These are phyloP conservation scores for Zasmidium cellare DNA, from an alignment of 2,329 filamentous ascomycete species.

Conservation along the genomic window DNA sequence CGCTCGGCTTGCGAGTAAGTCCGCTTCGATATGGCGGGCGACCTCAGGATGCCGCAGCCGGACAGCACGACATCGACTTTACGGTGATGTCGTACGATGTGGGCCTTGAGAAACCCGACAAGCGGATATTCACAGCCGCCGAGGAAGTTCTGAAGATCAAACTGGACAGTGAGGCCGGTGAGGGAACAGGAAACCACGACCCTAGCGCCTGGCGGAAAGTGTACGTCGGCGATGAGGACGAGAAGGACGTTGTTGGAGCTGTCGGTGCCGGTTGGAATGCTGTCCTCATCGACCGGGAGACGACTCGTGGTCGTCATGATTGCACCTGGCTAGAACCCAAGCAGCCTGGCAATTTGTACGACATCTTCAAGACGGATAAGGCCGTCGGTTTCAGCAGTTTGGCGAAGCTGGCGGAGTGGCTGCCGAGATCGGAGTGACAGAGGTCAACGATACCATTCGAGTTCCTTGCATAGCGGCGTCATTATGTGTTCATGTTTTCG, in stretches of 20 bases:
- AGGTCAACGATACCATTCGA: background rate
- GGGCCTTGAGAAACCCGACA: slow-evolving; percentile 60
- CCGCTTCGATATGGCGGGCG: slow-evolving; percentile 40
- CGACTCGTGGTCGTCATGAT: slow-evolving; percentile 10
- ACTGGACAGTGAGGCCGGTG: slow-evolving; percentile 30
- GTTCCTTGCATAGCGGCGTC: background rate
- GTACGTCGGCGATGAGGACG: slow-evolving; percentile 57
- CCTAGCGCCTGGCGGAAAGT: slow-evolving; percentile 39
- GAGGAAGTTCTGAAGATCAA: slow-evolving; percentile 43
- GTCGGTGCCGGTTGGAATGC: slow-evolving; percentile 49
- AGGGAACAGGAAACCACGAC: slow-evolving; percentile 17
- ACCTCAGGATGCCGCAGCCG: slow-evolving; percentile 13
- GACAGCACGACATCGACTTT: slow-evolving; percentile 52
- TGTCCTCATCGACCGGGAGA: slow-evolving; percentile 43
- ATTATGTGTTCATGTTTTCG: slow-evolving; percentile 17
- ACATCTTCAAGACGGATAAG: slow-evolving; percentile 17
- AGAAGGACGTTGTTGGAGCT: slow-evolving; percentile 54
- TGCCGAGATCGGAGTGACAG: slow-evolving; percentile 11
- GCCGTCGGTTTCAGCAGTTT: slow-evolving; percentile 28
- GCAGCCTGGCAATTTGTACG: slow-evolving; percentile 15
- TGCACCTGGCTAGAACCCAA: slow-evolving; percentile 24
- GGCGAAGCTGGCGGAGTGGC: slow-evolving; percentile 25
- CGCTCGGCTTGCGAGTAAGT: slow-evolving; percentile 54
- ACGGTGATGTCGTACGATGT: slow-evolving; percentile 64
- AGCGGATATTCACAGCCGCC: slow-evolving; percentile 57